Conservation (phyloP, 108 stramenopile genomes). For the Chaetoceros muelleri region DNA sequence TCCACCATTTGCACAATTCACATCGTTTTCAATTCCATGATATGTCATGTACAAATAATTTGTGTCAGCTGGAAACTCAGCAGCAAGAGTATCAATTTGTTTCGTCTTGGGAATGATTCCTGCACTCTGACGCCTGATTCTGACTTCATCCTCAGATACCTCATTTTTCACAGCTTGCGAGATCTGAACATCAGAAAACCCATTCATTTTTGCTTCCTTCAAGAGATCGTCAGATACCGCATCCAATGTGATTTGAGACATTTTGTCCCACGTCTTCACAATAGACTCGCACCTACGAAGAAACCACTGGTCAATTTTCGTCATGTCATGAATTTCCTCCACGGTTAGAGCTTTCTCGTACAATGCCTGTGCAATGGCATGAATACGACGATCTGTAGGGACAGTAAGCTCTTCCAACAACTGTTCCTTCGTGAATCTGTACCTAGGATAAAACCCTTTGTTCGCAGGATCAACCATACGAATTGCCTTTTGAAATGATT, state of each 20-base stretch:
- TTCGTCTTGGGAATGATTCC: slow-evolving; percentile 85
- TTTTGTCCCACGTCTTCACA: slow-evolving; percentile 42
- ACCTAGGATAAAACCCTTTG: slow-evolving; percentile 61
- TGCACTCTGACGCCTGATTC: slow-evolving; percentile 38
- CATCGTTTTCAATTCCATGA: slow-evolving; percentile 89
- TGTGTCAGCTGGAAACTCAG: slow-evolving; percentile 96
- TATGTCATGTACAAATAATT: slow-evolving; percentile 99
- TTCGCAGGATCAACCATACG: slow-evolving; percentile 94
- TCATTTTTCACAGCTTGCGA: slow-evolving; percentile 36
- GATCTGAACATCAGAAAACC: slow-evolving; percentile 91
- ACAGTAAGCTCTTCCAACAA: slow-evolving; percentile 63
- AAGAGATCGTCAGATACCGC: slow-evolving; percentile 38
- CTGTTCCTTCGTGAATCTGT: slow-evolving; percentile 37
- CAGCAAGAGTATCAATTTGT: slow-evolving; percentile 99
- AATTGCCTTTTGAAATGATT: slow-evolving; percentile 95
- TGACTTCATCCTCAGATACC: slow-evolving; percentile 63
- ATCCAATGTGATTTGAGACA: slow-evolving; percentile 33
- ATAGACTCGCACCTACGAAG: slow-evolving; percentile 86
- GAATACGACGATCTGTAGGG: slow-evolving; percentile 88
- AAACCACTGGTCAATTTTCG: slow-evolving; percentile 98
- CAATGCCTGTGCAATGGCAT: slow-evolving; percentile 87
- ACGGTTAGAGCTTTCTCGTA: slow-evolving; percentile 79
- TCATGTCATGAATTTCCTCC: slow-evolving; percentile 81
- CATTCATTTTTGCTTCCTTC: slow-evolving; percentile 85
- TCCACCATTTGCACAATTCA: slow-evolving; percentile 70